A percentile compares a stretch with the other conserved stretches of the same genome.
Conservation (phyloP, 2,329 filamentous ascomycete genomes). For the Aureobasidium namibiae region DNA sequence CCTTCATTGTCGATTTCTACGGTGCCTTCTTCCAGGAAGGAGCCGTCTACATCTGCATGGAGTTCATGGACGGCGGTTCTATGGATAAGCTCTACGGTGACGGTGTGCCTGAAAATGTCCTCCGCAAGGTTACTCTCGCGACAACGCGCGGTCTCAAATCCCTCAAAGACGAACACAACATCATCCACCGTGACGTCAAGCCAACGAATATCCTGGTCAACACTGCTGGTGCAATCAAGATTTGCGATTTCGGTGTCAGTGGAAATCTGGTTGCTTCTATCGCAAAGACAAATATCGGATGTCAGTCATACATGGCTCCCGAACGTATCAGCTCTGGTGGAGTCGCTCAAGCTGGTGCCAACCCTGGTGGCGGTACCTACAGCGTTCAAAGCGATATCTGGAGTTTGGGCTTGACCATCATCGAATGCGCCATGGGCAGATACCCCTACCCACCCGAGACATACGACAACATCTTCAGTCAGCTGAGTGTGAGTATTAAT, state of each 20-base stretch:
- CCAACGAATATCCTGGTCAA: conserved; percentile 98
- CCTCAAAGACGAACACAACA: conserved; percentile 96
- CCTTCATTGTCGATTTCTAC: conserved; percentile 98
- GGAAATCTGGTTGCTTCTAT: conserved; percentile 96
- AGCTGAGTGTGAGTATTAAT: conserved; percentile 70
- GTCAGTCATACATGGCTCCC: conserved; percentile 98
- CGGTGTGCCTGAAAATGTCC: conserved; percentile 78
- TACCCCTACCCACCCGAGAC: conserved; percentile 97
- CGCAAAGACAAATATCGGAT: conserved; percentile 97
- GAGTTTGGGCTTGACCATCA: conserved; percentile 88
- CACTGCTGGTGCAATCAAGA: conserved; percentile 84
- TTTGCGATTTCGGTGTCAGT: conserved; percentile 96
- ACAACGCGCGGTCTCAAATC: conserved; percentile 88
- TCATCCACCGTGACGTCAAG: conserved; percentile 97
- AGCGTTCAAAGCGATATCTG: conserved; percentile 97
- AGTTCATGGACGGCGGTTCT: conserved; percentile 97
- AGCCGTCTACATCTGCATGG: conserved; percentile 97
- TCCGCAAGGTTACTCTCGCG: conserved; percentile 82
- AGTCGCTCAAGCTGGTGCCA: conserved; percentile 60
- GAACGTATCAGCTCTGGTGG: conserved; percentile 87
- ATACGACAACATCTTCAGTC: conserved; percentile 96
- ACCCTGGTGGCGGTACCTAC: conserved; percentile 73
- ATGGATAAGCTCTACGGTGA: conserved; percentile 92
- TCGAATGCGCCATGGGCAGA: conserved; percentile 87
- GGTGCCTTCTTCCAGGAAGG: conserved; percentile 98